Conservation (phyloP, 768 basidiomycete genomes). For the Lactarius pseudohatsudake region DNA sequence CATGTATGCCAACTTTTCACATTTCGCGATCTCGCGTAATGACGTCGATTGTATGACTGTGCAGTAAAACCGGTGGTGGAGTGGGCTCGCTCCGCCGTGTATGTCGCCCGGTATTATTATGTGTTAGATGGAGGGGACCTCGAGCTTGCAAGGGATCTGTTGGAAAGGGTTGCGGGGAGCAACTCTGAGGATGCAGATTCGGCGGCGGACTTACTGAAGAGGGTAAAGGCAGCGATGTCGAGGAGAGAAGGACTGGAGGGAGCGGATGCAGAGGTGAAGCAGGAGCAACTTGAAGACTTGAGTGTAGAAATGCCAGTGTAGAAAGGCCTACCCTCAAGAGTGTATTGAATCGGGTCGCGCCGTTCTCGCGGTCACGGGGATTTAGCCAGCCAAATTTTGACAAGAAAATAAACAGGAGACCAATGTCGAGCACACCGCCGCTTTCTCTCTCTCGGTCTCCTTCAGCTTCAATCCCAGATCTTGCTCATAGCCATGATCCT, state of each 20-base stretch:
- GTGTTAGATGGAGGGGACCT: conserved; percentile 60
- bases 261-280: conserved; percentile 12
- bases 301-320: conserved; percentile 19
- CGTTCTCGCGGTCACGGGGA: conserved; percentile 34
- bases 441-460: conserved; percentile 23
- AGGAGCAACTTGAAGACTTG: conserved; percentile 12
- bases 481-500: background rate
- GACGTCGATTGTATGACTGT: conserved; percentile 32
- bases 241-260: conserved; percentile 16
- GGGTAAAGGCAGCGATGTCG: conserved; percentile 25
- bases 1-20: conserved; percentile 44
- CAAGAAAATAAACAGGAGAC: conserved; percentile 34
- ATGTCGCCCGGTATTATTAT: conserved; percentile 80
- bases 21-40: background rate
- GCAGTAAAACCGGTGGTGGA: conserved; percentile 70
- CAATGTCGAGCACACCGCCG: conserved; percentile 24
- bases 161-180: conserved; percentile 53
- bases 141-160: conserved; percentile 67
- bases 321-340: conserved; percentile 31
- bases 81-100: conserved; percentile 80
- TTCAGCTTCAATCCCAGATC: conserved; percentile 17
- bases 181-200: conserved; percentile 28
- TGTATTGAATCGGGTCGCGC: background rate
- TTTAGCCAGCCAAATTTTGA: conserved; percentile 32
- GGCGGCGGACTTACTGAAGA: conserved; percentile 28